Conservation (phyloP, 345 rosid species). For the Stellera chamaejasme region DNA sequence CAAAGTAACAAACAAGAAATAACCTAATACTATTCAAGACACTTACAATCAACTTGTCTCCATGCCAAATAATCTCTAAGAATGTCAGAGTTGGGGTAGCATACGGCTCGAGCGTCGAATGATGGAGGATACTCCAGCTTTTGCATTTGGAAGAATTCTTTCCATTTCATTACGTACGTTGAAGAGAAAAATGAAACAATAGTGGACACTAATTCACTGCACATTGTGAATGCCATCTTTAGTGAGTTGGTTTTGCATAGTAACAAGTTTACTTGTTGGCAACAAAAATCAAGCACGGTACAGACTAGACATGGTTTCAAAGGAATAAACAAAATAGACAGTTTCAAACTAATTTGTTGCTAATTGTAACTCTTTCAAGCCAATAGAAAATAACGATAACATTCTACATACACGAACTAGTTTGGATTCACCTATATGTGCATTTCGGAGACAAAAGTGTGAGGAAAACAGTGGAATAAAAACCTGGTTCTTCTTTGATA, state of each 20-base stretch:
- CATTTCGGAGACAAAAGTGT: neutral
- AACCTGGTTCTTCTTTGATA: slow-evolving; percentile 66
- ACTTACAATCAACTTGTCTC: slow-evolving; percentile 99
- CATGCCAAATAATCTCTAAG: slow-evolving; percentile 80
- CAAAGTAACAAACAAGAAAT: neutral
- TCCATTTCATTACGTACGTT: slow-evolving; percentile 60
- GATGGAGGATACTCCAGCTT: slow-evolving; percentile 61
- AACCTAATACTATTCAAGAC: neutral
- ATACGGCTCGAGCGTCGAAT: slow-evolving; percentile 87
- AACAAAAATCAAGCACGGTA: no score
- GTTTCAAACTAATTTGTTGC: no score
- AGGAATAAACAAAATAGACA: no score
- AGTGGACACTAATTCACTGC: slow-evolving; percentile 57
- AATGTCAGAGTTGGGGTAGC: slow-evolving; percentile 73
- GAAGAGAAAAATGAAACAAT: slow-evolving; percentile 72
- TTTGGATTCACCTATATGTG: no score
- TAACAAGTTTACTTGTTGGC: no score
- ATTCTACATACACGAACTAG: no score
- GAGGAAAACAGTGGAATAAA: neutral
- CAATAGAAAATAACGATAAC: no score
- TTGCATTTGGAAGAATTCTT: slow-evolving; percentile 63
- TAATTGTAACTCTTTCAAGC: no score
- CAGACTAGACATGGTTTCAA: no score
- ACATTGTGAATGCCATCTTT: slow-evolving; percentile 3
- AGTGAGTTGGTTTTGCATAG: no score